phyloP scores from a whole-genome alignment of 2,329 filamentous ascomycete genomes.

The Apiospora arundinis region DNA sequence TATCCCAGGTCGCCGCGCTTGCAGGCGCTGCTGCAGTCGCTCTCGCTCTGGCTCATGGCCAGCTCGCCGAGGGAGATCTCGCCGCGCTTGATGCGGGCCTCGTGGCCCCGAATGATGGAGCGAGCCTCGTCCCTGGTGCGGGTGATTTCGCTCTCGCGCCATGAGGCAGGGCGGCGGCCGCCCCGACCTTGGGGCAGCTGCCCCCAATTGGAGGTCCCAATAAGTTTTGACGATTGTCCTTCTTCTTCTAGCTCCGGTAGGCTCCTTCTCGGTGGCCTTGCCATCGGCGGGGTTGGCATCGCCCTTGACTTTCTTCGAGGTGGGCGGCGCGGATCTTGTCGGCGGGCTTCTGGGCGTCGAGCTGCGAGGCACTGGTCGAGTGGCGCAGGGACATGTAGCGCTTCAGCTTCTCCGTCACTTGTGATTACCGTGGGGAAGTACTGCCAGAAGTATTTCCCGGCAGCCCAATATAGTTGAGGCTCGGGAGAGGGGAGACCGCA shows the following conservation, averaged over 20 bases:
- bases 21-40: conserved; percentile 92
- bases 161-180: conserved; percentile 88
- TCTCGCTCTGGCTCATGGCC: conserved; percentile 74
- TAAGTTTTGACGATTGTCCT: too few species aligned
- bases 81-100: conserved; percentile 76
- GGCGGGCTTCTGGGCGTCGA: conserved; percentile 51
- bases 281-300: too few species aligned
- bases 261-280: too few species aligned
- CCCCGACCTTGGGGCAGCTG: conserved; percentile 91
- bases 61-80: conserved; percentile 77
- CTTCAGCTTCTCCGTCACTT: conserved; percentile 81
- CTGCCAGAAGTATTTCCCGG: too few species aligned
- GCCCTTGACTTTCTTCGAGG: too few species aligned
- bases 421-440: too few species aligned
- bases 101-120: conserved; percentile 76
- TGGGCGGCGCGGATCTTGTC: conserved; percentile 95
- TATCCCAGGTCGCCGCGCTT: conserved; percentile 95
- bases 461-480: too few species aligned
- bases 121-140: conserved; percentile 86
- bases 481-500: too few species aligned
- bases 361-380: conserved; percentile 61
- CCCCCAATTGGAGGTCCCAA: too few species aligned
- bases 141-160: conserved; percentile 89
- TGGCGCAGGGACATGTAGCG: conserved; percentile 91
- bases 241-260: too few species aligned